Conservation (phyloP, 2,329 filamentous ascomycete genomes). For the Didymosphaeria variabile region DNA sequence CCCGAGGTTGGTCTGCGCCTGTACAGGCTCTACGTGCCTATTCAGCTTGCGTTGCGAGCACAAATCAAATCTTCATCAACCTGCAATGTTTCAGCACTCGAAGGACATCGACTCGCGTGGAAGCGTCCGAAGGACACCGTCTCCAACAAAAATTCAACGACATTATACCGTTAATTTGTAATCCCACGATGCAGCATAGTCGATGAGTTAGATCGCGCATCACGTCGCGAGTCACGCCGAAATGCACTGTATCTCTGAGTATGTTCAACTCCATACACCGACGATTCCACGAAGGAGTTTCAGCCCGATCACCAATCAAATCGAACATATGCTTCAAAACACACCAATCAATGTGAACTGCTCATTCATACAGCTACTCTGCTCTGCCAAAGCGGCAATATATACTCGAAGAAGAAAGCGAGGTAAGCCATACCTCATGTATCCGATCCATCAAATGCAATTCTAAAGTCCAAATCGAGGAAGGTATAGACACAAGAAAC, state of each 20-base stretch:
- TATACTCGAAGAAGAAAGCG: not conserved
- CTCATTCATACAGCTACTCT: not conserved
- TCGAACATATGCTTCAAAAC: not conserved
- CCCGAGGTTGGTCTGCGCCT: no score
- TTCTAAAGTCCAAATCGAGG: not conserved
- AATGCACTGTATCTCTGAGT: not conserved
- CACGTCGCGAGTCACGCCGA: not conserved
- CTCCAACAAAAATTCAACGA: not conserved
- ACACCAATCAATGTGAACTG: not conserved
- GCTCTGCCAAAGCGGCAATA: not conserved
- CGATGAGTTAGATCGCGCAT: not conserved
- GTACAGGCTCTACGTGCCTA: no score
- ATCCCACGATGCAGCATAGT: not conserved
- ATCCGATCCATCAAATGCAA: not conserved
- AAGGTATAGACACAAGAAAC: not conserved
- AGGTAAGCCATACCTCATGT: not conserved
- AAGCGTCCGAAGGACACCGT: not conserved
- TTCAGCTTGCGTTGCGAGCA: no score
- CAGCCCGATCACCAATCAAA: no score
- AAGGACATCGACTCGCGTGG: no score
- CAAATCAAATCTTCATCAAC: no score
- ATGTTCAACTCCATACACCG: not conserved
- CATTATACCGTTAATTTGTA: not conserved
- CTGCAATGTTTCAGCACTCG: no score
- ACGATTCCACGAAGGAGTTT: no score